These are phyloP conservation scores for Mycena filopes DNA, from an alignment of 768 basidiomycete genomes.

Conservation along the genomic window DNA sequence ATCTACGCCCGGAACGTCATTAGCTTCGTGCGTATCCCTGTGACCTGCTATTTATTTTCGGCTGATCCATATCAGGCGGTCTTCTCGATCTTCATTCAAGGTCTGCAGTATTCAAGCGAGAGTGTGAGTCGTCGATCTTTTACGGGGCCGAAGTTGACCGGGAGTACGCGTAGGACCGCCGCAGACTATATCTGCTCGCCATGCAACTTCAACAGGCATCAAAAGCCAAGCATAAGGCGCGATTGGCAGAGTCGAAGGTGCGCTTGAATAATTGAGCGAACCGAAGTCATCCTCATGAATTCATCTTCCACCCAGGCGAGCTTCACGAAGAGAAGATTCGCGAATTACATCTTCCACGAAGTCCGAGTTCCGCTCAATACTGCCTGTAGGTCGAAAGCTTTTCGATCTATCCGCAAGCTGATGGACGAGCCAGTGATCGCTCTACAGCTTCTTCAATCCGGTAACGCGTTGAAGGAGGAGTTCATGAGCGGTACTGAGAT, in stretches of 20 bases:
- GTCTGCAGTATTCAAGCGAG: conserved; percentile 40
- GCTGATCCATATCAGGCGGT: conserved; percentile 18
- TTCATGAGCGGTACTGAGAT: conserved; percentile 50
- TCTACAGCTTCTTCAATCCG: conserved; percentile 56
- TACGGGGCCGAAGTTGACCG: neutral
- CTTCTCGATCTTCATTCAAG: conserved; percentile 38
- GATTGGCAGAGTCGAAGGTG: conserved; percentile 48
- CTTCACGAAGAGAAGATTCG: conserved; percentile 42
- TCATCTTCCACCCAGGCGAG: too few species aligned
- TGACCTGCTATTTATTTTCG: conserved; percentile 41
- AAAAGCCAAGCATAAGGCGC: conserved; percentile 45
- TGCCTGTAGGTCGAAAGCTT: conserved; percentile 39
- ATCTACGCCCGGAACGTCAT: conserved; percentile 39
- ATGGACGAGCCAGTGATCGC: conserved; percentile 43
- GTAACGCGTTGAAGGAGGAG: conserved; percentile 45
- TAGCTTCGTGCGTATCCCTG: conserved; percentile 44
- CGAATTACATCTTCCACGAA: conserved; percentile 59
- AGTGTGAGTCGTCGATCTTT: conserved; percentile 15
- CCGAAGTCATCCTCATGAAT: too few species aligned
- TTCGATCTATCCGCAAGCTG: neutral
- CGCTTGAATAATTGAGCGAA: conserved; percentile 41
- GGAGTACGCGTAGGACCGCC: conserved; percentile 32
- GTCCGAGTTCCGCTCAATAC: conserved; percentile 65
- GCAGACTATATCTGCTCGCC: conserved; percentile 54
- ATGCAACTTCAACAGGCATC: conserved; percentile 37